Base-by-base conservation (phyloP, 768 basidiomycete genomes). In the Exidia glandulosa region DNA sequence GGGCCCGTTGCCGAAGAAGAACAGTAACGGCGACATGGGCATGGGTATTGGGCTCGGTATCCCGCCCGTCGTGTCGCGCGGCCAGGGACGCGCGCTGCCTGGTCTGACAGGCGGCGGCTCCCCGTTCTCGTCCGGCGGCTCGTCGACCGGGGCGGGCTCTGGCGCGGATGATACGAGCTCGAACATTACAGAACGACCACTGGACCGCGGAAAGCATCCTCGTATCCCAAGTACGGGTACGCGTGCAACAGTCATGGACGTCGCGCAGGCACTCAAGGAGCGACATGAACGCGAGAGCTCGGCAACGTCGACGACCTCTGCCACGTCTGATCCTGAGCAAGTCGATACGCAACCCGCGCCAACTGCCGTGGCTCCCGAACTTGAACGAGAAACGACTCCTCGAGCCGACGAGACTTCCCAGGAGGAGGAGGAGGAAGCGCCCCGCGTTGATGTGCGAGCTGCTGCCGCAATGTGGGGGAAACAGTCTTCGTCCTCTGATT, bases 221-320 rank as follows among this genome's bases (percentile, higher is more conserved):
- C 82, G 86, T 25, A 84, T 85, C 57, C 81, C 86, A 3, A 87
- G 81, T 65, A 80, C 86, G 4, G 86, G 86, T 16, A 82, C 80
- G 57, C 75, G 89, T 61, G 81, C 85, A 23, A 81, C 83, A 14
- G 87, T 83, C 27, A 90, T 90, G 88, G 87, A 90, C 45, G 81
- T 90, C 12, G 87, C 86, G 2, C 85, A 84, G 67, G 79, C 80
- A 9, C 68, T 88, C 58, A 75, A 68, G 33, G 75, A 79, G 60
- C 71, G n/a, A 19, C 50, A 68, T 4, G 66, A 67, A 5, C 60
- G 55, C n/a, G 50, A 41, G 32, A 59, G 45, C 31, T 50, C 59
- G 29, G 59, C 58, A 31, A n/a, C n/a, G n/a, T n/a, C n/a, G n/a
- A n/a, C n/a, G n/a, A n/a, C n/a, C n/a, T n/a, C n/a, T n/a, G n/a